A percentile compares a stretch with the other conserved stretches of the same genome.
Evolutionary conservation across 2,329 filamentous ascomycete genomes (phyloP).

Genomic region (Monosporascus sp.): DNA sequence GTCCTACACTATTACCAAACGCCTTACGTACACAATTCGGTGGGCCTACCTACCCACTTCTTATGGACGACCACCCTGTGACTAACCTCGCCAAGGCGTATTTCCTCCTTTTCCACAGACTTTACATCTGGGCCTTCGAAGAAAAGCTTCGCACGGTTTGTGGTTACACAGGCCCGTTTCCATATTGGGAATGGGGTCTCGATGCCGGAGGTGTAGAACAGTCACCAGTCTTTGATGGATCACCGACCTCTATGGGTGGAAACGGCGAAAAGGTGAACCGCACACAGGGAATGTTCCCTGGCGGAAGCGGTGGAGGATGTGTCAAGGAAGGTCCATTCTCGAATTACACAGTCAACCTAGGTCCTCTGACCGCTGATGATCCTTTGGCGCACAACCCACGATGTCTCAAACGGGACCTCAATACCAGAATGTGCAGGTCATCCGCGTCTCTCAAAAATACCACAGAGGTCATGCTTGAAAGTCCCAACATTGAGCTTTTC

Average conservation of each 20-base stretch:
- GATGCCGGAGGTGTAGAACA: slow-evolving; percentile 30
- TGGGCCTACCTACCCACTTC: slow-evolving; percentile 6
- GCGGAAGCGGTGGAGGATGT: slow-evolving; percentile 50
- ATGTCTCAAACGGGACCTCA: slow-evolving; percentile 38
- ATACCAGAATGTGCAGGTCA: slow-evolving; percentile 22
- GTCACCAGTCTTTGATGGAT: slow-evolving; percentile 42
- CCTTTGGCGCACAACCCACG: slow-evolving; percentile 35
- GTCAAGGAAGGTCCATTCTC: slow-evolving; percentile 41
- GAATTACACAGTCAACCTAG: slow-evolving; percentile 35
- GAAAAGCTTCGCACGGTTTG: slow-evolving; percentile 29
- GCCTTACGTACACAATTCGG: slow-evolving; percentile 26
- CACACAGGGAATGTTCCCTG: slow-evolving; percentile 26
- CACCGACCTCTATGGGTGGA: slow-evolving; percentile 37
- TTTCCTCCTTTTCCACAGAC: slow-evolving; percentile 33
- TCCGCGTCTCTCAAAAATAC: slow-evolving; percentile 26
- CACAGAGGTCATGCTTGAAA: slow-evolving; percentile 32
- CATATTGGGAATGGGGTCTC: slow-evolving; percentile 32
- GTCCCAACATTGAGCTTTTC: slow-evolving; percentile 32
- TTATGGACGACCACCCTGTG: too few species aligned
- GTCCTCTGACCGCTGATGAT: slow-evolving; percentile 26
- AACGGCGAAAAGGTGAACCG: slow-evolving; percentile 34
- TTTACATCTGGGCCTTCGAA: slow-evolving; percentile 31
- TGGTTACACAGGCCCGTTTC: slow-evolving; percentile 28
- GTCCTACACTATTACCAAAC: slow-evolving; percentile 24
- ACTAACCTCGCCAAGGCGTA: slow-evolving; percentile 18